Evolutionary conservation across 2,329 filamentous ascomycete species (phyloP).

Genomic region (Xylariaceae sp.): DNA sequence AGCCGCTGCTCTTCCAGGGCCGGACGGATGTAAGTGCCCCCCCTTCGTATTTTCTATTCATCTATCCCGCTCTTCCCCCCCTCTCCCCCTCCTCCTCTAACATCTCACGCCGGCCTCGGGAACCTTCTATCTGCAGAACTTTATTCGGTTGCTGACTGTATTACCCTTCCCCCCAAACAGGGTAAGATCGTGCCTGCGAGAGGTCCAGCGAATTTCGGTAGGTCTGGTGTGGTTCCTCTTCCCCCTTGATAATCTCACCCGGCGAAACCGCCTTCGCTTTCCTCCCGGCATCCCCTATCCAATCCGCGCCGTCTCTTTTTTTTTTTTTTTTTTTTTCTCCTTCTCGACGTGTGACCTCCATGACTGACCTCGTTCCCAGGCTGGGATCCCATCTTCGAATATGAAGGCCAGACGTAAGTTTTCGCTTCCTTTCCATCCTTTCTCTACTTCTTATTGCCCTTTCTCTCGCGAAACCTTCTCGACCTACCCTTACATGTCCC

Average conservation of each 20-base stretch:
- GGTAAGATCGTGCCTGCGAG: conserved; percentile 80
- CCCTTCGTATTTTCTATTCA: conserved; percentile 1
- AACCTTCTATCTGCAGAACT: too few relatives aligned
- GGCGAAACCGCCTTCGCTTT: too few relatives aligned
- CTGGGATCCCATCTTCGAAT: conserved; percentile 96
- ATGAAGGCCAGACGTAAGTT: conserved; percentile 73
- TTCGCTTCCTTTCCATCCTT: neutral
- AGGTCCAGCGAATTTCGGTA: conserved; percentile 79
- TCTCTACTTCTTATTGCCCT: neutral
- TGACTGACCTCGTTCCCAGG: conserved; percentile 46
- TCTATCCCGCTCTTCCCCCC: neutral
- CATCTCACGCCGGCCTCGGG: too few relatives aligned
- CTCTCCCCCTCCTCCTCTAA: neutral
- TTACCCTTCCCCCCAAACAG: conserved; percentile 19
- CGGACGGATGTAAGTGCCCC: conserved; percentile 64
- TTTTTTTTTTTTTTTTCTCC: neutral
- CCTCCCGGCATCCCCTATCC: neutral
- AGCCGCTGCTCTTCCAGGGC: conserved; percentile 88
- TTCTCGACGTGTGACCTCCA: too few relatives aligned
- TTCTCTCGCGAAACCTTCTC: neutral
- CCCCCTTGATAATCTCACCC: too few relatives aligned
- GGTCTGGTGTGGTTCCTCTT: conserved; percentile 25
- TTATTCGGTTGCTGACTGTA: too few relatives aligned
- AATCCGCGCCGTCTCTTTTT: neutral
- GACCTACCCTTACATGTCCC: neutral